These are phyloP conservation scores for Cornus florida DNA, from an alignment of 148 eudicot genomes.

Conservation along the genomic window DNA sequence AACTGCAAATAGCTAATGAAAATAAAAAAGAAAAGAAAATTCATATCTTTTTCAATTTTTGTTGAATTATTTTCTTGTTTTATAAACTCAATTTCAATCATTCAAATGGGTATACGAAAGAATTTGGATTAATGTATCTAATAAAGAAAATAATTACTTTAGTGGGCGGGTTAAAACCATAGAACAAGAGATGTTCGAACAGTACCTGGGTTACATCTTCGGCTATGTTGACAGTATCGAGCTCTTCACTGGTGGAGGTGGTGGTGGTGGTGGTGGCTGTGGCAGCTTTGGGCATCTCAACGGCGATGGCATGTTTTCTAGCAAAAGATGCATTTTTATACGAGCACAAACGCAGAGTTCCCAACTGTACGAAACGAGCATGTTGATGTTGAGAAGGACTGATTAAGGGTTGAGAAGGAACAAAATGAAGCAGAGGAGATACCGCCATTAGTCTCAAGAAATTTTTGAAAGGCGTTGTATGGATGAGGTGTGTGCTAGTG, in stretches of 20 bases:
- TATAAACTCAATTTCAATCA: no score
- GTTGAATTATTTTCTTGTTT: no score
- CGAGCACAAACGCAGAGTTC: neutral
- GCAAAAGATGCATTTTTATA: neutral
- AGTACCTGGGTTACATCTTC: constrained; percentile 67
- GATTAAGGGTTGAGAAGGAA: neutral
- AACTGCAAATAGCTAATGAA: no score
- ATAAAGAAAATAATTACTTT: neutral
- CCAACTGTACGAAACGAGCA: neutral
- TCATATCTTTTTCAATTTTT: no score
- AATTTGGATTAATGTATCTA: no score
- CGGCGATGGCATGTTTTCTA: neutral
- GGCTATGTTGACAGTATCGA: constrained; percentile 60
- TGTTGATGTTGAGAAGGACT: neutral
- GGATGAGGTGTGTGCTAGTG: neutral
- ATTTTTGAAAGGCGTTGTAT: neutral
- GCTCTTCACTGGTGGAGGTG: neutral
- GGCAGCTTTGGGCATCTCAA: neutral
- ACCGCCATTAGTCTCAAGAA: neutral
- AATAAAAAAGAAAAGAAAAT: no score
- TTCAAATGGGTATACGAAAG: no score
- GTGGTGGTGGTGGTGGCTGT: neutral
- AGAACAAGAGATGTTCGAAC: neutral
- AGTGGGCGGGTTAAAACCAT: neutral
- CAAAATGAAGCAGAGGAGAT: neutral